phyloP scores from a whole-genome alignment of 2,329 filamentous ascomycete species.

The Colletotrichum tabaci region DNA sequence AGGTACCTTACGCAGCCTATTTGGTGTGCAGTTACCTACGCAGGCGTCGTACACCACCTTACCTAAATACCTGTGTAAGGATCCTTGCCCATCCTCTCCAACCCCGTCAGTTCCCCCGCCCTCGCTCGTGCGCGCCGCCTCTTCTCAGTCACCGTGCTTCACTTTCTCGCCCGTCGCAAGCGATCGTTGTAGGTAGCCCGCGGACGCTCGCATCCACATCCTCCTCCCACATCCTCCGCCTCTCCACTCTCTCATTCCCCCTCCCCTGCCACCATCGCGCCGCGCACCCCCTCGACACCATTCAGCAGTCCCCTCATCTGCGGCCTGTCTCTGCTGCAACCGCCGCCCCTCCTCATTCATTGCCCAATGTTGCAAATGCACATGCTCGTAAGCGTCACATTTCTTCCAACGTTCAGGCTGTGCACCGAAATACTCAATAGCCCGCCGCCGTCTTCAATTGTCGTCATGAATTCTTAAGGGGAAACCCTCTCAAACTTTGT shows the following conservation, averaged over 20 bases:
- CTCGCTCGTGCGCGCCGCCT: neutral
- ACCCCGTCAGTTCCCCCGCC: neutral
- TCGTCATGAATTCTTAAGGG: constrained; percentile 27
- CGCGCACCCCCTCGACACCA: constrained; percentile 18
- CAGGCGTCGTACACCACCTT: too few species aligned
- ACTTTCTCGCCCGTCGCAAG: constrained; percentile 15
- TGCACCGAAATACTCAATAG: neutral
- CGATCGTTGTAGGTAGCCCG: constrained; percentile 22
- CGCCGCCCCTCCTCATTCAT: constrained; percentile 1
- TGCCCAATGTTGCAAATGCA: too few species aligned
- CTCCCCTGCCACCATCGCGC: constrained; percentile 5
- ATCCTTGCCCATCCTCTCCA: neutral
- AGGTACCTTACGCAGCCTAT: neutral
- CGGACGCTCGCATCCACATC: constrained; percentile 32
- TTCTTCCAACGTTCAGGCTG: constrained; percentile 3
- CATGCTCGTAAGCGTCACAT: neutral
- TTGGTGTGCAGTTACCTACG: neutral
- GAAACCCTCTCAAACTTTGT: constrained; percentile 30
- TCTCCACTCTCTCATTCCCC: constrained; percentile 19
- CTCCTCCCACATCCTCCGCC: constrained; percentile 4
- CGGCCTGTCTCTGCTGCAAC: constrained; percentile 3
- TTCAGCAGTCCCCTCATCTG: neutral
- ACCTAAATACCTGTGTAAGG: too few species aligned
- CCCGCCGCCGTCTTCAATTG: neutral
- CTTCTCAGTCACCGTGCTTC: neutral